Evolutionary conservation across 2,329 filamentous ascomycete genomes (phyloP).

Genomic region (Penicillium sumatraense): DNA sequence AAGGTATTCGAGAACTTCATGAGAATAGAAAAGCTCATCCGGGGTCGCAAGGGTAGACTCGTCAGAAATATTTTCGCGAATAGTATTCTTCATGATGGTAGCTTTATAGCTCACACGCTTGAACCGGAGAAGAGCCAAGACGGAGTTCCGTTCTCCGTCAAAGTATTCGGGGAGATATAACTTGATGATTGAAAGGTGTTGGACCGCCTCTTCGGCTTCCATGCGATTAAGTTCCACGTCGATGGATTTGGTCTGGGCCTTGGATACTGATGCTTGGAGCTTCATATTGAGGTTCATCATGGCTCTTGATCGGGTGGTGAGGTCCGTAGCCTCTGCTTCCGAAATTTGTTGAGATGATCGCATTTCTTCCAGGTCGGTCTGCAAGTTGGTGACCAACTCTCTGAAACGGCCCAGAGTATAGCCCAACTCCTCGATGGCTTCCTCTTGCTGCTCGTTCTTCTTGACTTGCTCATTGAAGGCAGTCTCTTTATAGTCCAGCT

Average conservation of each 20-base stretch:
- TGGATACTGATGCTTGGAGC: constrained; percentile 84
- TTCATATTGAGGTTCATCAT: constrained; percentile 98
- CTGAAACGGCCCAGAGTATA: constrained; percentile 88
- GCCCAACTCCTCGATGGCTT: constrained; percentile 82
- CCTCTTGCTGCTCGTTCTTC: constrained; percentile 75
- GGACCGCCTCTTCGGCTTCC: constrained; percentile 84
- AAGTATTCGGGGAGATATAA: constrained; percentile 87
- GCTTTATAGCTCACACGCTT: constrained; percentile 89
- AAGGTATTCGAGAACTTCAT: constrained; percentile 82
- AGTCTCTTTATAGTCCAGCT: constrained; percentile 85
- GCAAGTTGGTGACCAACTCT: constrained; percentile 82
- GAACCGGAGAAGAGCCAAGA: constrained; percentile 87
- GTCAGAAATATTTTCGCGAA: constrained; percentile 76
- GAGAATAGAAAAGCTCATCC: constrained; percentile 78
- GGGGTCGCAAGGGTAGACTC: constrained; percentile 68
- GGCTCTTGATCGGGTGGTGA: constrained; percentile 83
- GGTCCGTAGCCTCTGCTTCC: constrained; percentile 88
- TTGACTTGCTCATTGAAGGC: constrained; percentile 82
- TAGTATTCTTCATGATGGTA: constrained; percentile 73
- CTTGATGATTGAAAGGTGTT: constrained; percentile 87
- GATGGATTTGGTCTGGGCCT: constrained; percentile 92
- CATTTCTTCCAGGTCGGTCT: constrained; percentile 89
- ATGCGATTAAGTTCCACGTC: constrained; percentile 85
- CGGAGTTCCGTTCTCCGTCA: constrained; percentile 77
- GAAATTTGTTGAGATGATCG: constrained; percentile 89